These are phyloP conservation scores for Clarireedia monteithiana DNA, from an alignment of 2,329 filamentous ascomycete genomes.

Conservation along the genomic window DNA sequence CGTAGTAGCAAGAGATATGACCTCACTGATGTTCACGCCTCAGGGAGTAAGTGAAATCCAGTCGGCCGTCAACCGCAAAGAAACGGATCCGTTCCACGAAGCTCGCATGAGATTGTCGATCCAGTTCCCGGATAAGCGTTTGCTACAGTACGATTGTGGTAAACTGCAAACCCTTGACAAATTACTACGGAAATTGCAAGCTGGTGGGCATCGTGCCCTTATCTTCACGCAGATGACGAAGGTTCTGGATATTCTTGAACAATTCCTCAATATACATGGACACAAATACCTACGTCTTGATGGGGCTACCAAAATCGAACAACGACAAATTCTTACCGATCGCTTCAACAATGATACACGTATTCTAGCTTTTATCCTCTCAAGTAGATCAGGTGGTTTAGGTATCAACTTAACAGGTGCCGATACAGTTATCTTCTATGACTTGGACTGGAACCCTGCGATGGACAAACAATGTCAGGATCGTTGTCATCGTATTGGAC, in stretches of 20 bases:
- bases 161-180: conserved; percentile 88
- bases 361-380: conserved; percentile 92
- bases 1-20: conserved; percentile 73
- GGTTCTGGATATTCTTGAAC: conserved; percentile 92
- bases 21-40: conserved; percentile 56
- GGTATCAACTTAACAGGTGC: conserved; percentile 96
- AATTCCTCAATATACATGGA: conserved; percentile 95
- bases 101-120: conserved; percentile 88
- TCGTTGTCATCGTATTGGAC: conserved; percentile 91
- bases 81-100: conserved; percentile 83
- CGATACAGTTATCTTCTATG: conserved; percentile 97
- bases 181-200: conserved; percentile 77
- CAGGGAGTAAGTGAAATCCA: conserved; percentile 50
- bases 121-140: conserved; percentile 89
- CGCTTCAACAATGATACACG: conserved; percentile 92
- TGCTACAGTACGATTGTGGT: conserved; percentile 96
- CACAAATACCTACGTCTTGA: conserved; percentile 95
- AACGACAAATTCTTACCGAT: conserved; percentile 89
- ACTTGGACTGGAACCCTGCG: conserved; percentile 97
- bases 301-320: conserved; percentile 92
- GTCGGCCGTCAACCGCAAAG: conserved; percentile 48
- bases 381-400: conserved; percentile 85
- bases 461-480: conserved; percentile 99
- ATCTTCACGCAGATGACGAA: conserved; percentile 99
- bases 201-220: conserved; percentile 83